These are phyloP conservation scores for Clavispora phyllophila DNA, from an alignment of 805 yeast genomes.

Conservation along the genomic window DNA sequence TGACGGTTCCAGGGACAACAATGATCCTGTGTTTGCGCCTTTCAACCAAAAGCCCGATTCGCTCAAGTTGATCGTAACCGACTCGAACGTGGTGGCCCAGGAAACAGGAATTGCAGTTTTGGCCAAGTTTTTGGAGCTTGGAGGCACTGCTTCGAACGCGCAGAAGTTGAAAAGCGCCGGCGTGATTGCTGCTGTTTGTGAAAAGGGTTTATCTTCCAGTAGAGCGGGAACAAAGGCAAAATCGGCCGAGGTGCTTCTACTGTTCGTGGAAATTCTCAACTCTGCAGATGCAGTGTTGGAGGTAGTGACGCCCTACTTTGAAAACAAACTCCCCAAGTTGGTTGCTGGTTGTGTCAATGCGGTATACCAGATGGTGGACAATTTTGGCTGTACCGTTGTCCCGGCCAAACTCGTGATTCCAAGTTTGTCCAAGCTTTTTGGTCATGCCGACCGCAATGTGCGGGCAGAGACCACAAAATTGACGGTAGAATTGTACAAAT, in stretches of 20 bases:
- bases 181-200: constrained; percentile 54
- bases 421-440: constrained; percentile 61
- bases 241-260: constrained; percentile 56
- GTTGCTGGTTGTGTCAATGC: constrained; percentile 64
- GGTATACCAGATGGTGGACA: constrained; percentile 47
- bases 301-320: constrained; percentile 54
- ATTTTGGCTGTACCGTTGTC: constrained; percentile 61
- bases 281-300: constrained; percentile 64
- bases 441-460: constrained; percentile 82
- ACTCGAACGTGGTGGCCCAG: constrained; percentile 86
- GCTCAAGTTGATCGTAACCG: constrained; percentile 58
- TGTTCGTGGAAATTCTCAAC: constrained; percentile 57
- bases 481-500: constrained; percentile 63
- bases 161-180: constrained; percentile 35
- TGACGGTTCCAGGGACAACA: constrained; percentile 47
- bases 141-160: constrained; percentile 42
- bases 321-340: constrained; percentile 69
- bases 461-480: constrained; percentile 71
- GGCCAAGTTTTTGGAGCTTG: constrained; percentile 49
- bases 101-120: constrained; percentile 69
- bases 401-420: constrained; percentile 56
- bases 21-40: constrained; percentile 50
- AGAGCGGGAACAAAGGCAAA: constrained; percentile 70
- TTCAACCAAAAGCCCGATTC: constrained; percentile 50
- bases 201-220: constrained; percentile 74